Conservation (phyloP, 768 basidiomycete genomes). For the Tylopilus balloui region DNA sequence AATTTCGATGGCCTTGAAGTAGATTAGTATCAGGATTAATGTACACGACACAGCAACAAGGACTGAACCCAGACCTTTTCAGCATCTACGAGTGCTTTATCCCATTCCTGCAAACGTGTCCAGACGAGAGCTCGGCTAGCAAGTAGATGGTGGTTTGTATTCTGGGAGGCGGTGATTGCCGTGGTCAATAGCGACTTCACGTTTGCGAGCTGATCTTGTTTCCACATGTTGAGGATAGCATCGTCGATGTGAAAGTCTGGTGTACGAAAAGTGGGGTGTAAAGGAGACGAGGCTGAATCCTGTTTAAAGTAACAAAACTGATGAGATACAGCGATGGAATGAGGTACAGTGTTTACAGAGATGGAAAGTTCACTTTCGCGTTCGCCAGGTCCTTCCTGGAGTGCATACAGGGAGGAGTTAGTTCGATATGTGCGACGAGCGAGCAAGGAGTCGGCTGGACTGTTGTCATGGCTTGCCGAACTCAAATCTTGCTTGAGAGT, state of each 20-base stretch:
- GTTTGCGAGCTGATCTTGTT: neutral
- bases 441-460: too few relatives aligned
- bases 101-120: neutral
- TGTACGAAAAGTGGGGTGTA: neutral
- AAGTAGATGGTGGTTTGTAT: neutral
- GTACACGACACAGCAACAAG: neutral
- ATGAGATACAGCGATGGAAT: neutral
- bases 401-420: too few relatives aligned
- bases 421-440: too few relatives aligned
- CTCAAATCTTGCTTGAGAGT: too few relatives aligned
- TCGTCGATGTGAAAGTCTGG: neutral
- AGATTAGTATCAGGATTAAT: neutral
- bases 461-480: too few relatives aligned
- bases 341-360: too few relatives aligned
- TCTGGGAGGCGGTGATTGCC: neutral
- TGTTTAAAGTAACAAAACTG: neutral
- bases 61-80: too few relatives aligned
- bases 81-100: neutral
- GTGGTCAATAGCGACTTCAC: neutral
- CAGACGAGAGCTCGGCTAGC: constrained; percentile 3
- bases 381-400: too few relatives aligned
- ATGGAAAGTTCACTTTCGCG: too few relatives aligned
- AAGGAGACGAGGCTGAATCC: neutral
- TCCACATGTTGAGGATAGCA: neutral
- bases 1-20: neutral